Conservation (phyloP, 1,139 yeast genomes). For the Diutina neorugosa region DNA sequence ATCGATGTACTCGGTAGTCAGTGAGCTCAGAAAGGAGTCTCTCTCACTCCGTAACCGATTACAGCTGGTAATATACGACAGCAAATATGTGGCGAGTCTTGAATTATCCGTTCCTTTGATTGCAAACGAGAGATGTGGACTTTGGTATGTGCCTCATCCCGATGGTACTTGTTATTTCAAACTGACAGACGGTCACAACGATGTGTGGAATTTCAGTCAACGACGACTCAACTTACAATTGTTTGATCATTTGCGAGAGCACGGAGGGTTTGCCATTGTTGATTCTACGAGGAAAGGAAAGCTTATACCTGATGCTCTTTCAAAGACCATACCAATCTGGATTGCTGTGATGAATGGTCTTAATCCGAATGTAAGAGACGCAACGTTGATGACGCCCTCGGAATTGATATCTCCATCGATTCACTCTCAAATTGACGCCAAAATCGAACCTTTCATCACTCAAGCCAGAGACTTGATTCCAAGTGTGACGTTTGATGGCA, state of each 20-base stretch:
- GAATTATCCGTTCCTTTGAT: slow-evolving; percentile 25
- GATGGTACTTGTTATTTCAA: slow-evolving; percentile 59
- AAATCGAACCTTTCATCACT: slow-evolving; percentile 38
- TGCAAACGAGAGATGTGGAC: slow-evolving; percentile 81
- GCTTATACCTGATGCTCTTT: slow-evolving; percentile 72
- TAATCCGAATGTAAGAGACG: slow-evolving; percentile 20
- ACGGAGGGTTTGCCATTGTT: slow-evolving; percentile 47
- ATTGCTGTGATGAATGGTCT: slow-evolving; percentile 63
- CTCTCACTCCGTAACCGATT: slow-evolving; percentile 50
- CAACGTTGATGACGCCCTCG: slow-evolving; percentile 35
- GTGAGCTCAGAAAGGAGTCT: slow-evolving; percentile 38
- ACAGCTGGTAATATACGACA: slow-evolving; percentile 58
- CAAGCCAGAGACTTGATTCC: slow-evolving; percentile 28
- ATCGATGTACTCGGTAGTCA: slow-evolving; percentile 9
- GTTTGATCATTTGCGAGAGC: slow-evolving; percentile 28
- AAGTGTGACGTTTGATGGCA: not conserved
- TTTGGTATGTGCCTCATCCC: slow-evolving; percentile 56
- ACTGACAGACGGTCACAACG: slow-evolving; percentile 82
- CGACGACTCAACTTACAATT: slow-evolving; percentile 67
- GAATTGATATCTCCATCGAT: slow-evolving; percentile 49
- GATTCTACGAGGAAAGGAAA: slow-evolving; percentile 85
- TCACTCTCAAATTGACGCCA: slow-evolving; percentile 33
- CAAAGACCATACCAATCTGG: slow-evolving; percentile 87
- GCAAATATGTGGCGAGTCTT: slow-evolving; percentile 18
- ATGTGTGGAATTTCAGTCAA: slow-evolving; percentile 67